These are phyloP conservation scores for Diaporthe vaccinii DNA, from an alignment of 2,329 filamentous ascomycete species.

Conservation along the genomic window DNA sequence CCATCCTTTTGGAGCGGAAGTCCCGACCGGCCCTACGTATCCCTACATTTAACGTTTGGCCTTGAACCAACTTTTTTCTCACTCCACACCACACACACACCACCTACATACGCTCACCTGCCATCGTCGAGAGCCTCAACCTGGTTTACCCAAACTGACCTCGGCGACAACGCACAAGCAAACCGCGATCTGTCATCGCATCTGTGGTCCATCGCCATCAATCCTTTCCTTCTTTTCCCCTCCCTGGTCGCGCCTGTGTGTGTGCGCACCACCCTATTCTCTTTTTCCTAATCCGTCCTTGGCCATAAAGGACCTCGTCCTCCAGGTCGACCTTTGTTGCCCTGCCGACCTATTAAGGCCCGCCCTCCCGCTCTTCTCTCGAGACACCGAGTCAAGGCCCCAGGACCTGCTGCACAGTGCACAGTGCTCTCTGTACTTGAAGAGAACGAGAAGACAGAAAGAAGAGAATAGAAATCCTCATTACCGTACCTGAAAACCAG, in stretches of 20 bases:
- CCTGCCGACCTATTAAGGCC: slow-evolving; percentile 30
- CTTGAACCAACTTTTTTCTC: slow-evolving; percentile 52
- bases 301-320: slow-evolving; percentile 29
- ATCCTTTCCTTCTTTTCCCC: slow-evolving; percentile 14
- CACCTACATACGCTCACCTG: slow-evolving; percentile 46
- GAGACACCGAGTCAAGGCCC: slow-evolving; percentile 41
- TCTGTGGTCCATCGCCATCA: slow-evolving; percentile 14
- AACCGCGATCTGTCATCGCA: slow-evolving; percentile 14
- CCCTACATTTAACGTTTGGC: slow-evolving; percentile 60
- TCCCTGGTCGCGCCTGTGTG: slow-evolving; percentile 37
- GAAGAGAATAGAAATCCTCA: slow-evolving; percentile 44
- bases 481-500: slow-evolving; percentile 38
- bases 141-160: slow-evolving; percentile 10
- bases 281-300: slow-evolving; percentile 29
- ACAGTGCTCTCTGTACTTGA: slow-evolving; percentile 51
- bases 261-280: slow-evolving; percentile 26
- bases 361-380: slow-evolving; percentile 40
- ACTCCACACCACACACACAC: slow-evolving; percentile 50
- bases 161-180: slow-evolving; percentile 21
- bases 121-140: slow-evolving; percentile 32
- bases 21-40: slow-evolving; percentile 69
- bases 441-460: slow-evolving; percentile 48
- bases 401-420: slow-evolving; percentile 48
- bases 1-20: slow-evolving; percentile 65
- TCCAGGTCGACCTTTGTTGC: slow-evolving; percentile 35